These are phyloP conservation scores for Aspergillus bombycis DNA, from an alignment of 2,329 filamentous ascomycete genomes.

Conservation along the genomic window DNA sequence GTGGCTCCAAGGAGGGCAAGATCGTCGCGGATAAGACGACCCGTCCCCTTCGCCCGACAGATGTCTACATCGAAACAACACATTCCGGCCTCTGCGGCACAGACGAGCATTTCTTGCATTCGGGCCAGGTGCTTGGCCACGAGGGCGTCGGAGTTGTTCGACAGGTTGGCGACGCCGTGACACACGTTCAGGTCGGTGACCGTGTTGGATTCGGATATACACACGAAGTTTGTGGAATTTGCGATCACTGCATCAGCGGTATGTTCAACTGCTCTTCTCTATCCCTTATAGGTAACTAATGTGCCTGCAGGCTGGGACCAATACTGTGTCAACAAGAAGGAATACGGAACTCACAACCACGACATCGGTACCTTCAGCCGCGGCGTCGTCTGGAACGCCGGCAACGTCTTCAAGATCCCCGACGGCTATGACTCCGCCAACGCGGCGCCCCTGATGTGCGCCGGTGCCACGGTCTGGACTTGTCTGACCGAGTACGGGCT, in stretches of 20 bases:
- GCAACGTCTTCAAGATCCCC: constrained; percentile 23
- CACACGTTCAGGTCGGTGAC: constrained; percentile 48
- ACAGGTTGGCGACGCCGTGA: constrained; percentile 48
- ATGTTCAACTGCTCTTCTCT: not conserved
- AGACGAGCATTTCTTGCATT: constrained; percentile 23
- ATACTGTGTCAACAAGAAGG: constrained; percentile 27
- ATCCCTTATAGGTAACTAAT: not conserved
- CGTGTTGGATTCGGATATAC: constrained; percentile 37
- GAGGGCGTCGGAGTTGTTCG: constrained; percentile 58
- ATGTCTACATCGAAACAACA: constrained; percentile 26
- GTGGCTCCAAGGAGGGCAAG: constrained; percentile 21
- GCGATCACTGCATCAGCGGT: constrained; percentile 33
- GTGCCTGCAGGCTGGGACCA: constrained; percentile 20
- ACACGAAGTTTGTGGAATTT: constrained; percentile 32
- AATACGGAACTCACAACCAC: constrained; percentile 32
- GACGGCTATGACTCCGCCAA: constrained; percentile 26
- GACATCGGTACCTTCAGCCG: constrained; percentile 35
- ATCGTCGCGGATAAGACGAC: constrained; percentile 15
- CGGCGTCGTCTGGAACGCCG: constrained; percentile 35
- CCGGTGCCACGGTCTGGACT: constrained; percentile 45
- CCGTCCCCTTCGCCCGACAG: constrained; percentile 13
- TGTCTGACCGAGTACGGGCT: constrained; percentile 65
- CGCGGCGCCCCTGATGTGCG: constrained; percentile 39
- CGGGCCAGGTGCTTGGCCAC: constrained; percentile 49
- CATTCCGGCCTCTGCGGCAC: constrained; percentile 29